These are phyloP conservation scores for Paramecium tetraurelia DNA, from an alignment of 73 alveolate genomes.

Conservation along the genomic window DNA sequence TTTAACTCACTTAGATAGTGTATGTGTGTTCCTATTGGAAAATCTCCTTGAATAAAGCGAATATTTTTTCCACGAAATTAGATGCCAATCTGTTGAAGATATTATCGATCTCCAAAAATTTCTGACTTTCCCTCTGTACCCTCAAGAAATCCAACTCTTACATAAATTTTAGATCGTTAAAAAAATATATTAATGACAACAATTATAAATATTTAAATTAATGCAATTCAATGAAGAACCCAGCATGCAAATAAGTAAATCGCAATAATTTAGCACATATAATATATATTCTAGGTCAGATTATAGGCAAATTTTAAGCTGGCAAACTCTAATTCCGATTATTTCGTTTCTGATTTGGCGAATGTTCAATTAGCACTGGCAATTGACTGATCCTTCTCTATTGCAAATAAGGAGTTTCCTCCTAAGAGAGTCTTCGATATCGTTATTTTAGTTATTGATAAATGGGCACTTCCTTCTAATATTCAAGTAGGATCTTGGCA, in stretches of 20 bases:
- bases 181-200: not conserved
- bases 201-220: not conserved
- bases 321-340: not conserved
- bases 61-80: not conserved
- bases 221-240: not conserved
- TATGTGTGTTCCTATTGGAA: slow-evolving; percentile 14
- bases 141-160: slow-evolving; percentile 15
- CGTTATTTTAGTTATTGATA: not conserved
- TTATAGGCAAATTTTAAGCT: not conserved
- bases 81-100: slow-evolving; percentile 16
- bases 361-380: not conserved
- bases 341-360: not conserved
- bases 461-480: not conserved
- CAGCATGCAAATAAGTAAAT: not conserved
- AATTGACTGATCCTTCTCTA: not conserved
- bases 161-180: slow-evolving; percentile 28
- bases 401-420: not conserved
- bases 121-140: not conserved
- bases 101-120: slow-evolving; percentile 14
- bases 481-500: not conserved
- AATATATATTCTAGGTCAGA: not conserved
- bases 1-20: slow-evolving; percentile 3
- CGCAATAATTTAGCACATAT: not conserved
- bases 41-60: slow-evolving; percentile 11
- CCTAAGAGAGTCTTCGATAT: not conserved